Percentiles rank a stretch among this genome's conserved stretches.
phyloP scores from a whole-genome alignment of 805 yeast genomes.

The Saccharomyces kudriavzevii region DNA sequence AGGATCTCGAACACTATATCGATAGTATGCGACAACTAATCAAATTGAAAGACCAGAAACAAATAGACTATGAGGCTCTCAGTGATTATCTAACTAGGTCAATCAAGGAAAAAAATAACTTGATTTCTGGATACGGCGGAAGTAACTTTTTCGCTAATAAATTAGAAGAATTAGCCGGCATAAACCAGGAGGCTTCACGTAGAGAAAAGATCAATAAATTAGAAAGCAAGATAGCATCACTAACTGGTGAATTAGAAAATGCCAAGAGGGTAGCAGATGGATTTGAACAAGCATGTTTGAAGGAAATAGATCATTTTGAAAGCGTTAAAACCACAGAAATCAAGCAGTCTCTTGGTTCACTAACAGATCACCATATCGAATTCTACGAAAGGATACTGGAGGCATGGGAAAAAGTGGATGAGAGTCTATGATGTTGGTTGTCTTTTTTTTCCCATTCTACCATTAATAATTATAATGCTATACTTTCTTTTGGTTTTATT shows the following conservation, averaged over 20 bases:
- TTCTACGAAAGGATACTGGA: slow-evolving; percentile 62
- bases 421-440: slow-evolving; percentile 17
- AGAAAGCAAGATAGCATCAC: slow-evolving; percentile 40
- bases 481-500: neutral
- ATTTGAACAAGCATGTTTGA: slow-evolving; percentile 48
- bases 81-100: slow-evolving; percentile 71
- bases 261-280: slow-evolving; percentile 45
- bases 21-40: slow-evolving; percentile 57
- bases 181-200: slow-evolving; percentile 49
- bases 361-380: slow-evolving; percentile 68
- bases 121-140: slow-evolving; percentile 45
- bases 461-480: neutral
- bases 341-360: slow-evolving; percentile 56
- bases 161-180: slow-evolving; percentile 55
- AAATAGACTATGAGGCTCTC: slow-evolving; percentile 81
- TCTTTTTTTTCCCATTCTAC: neutral
- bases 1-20: slow-evolving; percentile 80
- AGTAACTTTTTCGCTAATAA: slow-evolving; percentile 47
- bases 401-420: slow-evolving; percentile 59
- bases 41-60: slow-evolving; percentile 82
- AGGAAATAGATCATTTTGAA: slow-evolving; percentile 64
- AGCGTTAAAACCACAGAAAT: slow-evolving; percentile 70
- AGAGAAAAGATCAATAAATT: slow-evolving; percentile 45
- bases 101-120: slow-evolving; percentile 50
- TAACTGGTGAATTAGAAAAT: slow-evolving; percentile 42